Evolutionary conservation across 2,329 filamentous ascomycete species (phyloP).

Genomic region (Seiridium unicorne): DNA sequence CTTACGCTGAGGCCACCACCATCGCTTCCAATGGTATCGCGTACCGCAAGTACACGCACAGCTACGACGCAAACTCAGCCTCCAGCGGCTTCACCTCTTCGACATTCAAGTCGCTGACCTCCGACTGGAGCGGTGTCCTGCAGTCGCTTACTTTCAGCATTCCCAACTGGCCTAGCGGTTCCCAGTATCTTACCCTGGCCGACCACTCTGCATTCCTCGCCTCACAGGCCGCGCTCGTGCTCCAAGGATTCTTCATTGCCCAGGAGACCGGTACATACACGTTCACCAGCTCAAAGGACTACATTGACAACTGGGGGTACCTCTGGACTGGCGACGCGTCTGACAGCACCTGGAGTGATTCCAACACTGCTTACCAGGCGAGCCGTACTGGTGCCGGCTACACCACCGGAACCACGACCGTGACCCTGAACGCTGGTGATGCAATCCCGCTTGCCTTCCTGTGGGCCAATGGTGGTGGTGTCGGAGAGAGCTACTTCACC

Average conservation of each 20-base stretch:
- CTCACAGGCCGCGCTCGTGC: constrained; percentile 5
- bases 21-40: constrained; percentile 10
- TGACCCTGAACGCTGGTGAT: constrained; percentile 12
- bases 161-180: background rate
- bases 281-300: background rate
- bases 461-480: constrained; percentile 14
- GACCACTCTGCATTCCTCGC: background rate
- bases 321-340: constrained; percentile 14
- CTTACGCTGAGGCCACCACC: constrained; percentile 13
- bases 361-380: constrained; percentile 13
- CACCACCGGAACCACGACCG: background rate
- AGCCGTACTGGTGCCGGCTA: constrained; percentile 5
- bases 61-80: constrained; percentile 7
- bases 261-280: constrained; percentile 9
- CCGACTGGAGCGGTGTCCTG: constrained; percentile 6
- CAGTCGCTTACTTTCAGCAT: constrained; percentile 5
- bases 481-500: constrained; percentile 9
- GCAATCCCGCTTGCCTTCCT: constrained; percentile 15
- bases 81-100: constrained; percentile 9
- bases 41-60: constrained; percentile 13
- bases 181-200: constrained; percentile 3
- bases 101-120: constrained; percentile 9
- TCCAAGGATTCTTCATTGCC: constrained; percentile 16
- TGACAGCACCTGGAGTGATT: constrained; percentile 13
- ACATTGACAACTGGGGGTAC: constrained; percentile 14